Base-by-base conservation (phyloP, 768 basidiomycete genomes). In the Tricholomella constricta region DNA sequence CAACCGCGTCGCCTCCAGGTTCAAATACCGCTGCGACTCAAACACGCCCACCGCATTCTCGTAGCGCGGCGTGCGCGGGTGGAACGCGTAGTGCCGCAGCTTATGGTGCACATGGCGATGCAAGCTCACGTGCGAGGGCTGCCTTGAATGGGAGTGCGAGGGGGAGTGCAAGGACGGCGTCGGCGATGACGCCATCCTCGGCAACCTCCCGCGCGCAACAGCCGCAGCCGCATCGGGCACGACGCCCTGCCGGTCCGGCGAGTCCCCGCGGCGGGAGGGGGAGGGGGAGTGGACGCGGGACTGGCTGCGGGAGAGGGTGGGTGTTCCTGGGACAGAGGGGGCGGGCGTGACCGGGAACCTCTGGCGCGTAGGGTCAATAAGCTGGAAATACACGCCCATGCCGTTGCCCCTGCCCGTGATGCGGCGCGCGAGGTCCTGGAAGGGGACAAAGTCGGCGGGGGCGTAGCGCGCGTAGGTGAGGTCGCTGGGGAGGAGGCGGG, bases 1-100 rank as follows among this genome's bases (percentile, higher is more conserved):
- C 31, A 84, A 65, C 34, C 78, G 67, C 26, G 69, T 78, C 23
- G 80, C 77, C 62, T 90, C 88, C 2, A 90, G 70, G 56, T 89
- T 81, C 51, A 89, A 70, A 63, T 89, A 90, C 25, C 81, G 69
- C 59, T 88, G 83, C 2, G 80, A 81, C 69, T 90, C 88, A 54
- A 90, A 90, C 12, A 88, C 82, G 2, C 86, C 89, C 0, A 90
- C 89, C 0, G 79, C 79, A 25, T 76, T 70, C 60, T 89, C 84
- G 19, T 57, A 59, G 56, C 66, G 72, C 26, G 60, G 70, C 27
- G 66, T 62, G 14, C 73, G 55, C 0, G 78, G 73, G 32, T 77
- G 62, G 17, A 79, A 61, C 7, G 77, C 74, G 9, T 68, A 62
- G 29, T 78, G 74, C 5, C 76, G 63, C 6, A 70, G 36, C 40